These are phyloP conservation scores for Cadophora gregata DNA, from an alignment of 2,329 filamentous ascomycete genomes.

Conservation along the genomic window DNA sequence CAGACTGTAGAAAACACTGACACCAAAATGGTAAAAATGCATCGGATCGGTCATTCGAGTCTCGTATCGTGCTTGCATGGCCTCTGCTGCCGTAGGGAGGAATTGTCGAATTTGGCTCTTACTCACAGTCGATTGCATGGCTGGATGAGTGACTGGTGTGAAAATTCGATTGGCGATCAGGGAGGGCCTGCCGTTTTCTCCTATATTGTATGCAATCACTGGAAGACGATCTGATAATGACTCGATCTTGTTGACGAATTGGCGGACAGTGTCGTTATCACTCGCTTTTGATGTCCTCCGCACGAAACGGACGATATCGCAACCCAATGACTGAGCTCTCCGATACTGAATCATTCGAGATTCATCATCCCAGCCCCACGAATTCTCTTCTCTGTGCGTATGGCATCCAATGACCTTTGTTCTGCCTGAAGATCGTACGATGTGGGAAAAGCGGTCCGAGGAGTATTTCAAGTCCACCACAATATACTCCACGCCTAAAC, in stretches of 20 bases:
- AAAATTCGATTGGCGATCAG: conserved; percentile 62
- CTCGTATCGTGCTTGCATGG: conserved; percentile 66
- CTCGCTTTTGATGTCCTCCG: conserved; percentile 54
- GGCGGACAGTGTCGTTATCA: conserved; percentile 53
- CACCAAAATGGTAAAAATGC: conserved; percentile 77
- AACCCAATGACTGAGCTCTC: conserved; percentile 56
- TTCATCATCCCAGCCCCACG: conserved; percentile 54
- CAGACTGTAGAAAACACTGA: conserved; percentile 72
- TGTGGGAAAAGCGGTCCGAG: conserved; percentile 50
- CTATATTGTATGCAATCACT: conserved; percentile 61
- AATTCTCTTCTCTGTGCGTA: conserved; percentile 44
- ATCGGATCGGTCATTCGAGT: conserved; percentile 72
- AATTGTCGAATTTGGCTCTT: conserved; percentile 41
- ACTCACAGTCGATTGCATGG: conserved; percentile 60
- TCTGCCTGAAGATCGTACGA: conserved; percentile 55
- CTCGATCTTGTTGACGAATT: conserved; percentile 39
- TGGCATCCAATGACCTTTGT: conserved; percentile 62
- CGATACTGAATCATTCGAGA: conserved; percentile 56
- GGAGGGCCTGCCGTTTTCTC: conserved; percentile 59
- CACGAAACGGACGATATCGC: conserved; percentile 61
- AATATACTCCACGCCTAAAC: conserved; percentile 67
- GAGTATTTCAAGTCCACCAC: conserved; percentile 62
- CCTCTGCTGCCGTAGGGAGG: conserved; percentile 61
- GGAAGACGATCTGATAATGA: conserved; percentile 39
- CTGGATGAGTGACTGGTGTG: conserved; percentile 60